A percentile compares a stretch with the other conserved stretches of the same genome.
Conservation (phyloP, 257 asterid genomes). For the Ajuga chamaepitys region DNA sequence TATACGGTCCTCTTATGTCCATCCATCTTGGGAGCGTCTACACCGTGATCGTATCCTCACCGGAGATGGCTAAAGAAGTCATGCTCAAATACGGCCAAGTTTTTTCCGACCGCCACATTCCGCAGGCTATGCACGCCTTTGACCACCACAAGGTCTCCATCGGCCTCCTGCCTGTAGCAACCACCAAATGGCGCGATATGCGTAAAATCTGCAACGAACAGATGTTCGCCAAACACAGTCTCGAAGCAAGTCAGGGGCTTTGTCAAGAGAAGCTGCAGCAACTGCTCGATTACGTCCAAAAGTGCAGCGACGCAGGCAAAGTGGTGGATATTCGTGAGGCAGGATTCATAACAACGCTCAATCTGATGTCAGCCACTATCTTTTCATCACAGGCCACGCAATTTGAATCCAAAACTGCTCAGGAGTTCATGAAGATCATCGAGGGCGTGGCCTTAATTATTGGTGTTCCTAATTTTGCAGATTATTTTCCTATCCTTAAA, state of each 20-base stretch:
- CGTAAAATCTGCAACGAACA: slow-evolving; percentile 30
- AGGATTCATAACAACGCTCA: slow-evolving; percentile 27
- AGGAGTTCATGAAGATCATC: slow-evolving; percentile 24
- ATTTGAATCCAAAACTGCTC: slow-evolving; percentile 12
- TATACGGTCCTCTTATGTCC: slow-evolving; percentile 24
- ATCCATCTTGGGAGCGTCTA: slow-evolving; percentile 9
- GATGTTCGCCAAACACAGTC: slow-evolving; percentile 20
- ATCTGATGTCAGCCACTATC: slow-evolving; percentile 30
- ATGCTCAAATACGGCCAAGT: slow-evolving; percentile 19
- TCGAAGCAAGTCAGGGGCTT: slow-evolving; percentile 20
- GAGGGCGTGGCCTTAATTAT: slow-evolving; percentile 18
- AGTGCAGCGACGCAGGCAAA: neutral
- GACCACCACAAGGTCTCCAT: slow-evolving; percentile 5
- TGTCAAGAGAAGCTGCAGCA: slow-evolving; percentile 19
- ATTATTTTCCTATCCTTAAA: slow-evolving; percentile 25
- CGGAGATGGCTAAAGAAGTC: slow-evolving; percentile 22
- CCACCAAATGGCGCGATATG: slow-evolving; percentile 18
- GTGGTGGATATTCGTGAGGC: slow-evolving; percentile 27
- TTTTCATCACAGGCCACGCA: slow-evolving; percentile 23
- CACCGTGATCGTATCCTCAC: slow-evolving; percentile 25
- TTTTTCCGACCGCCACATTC: neutral
- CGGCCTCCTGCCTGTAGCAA: slow-evolving; percentile 15
- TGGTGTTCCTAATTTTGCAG: slow-evolving; percentile 31
- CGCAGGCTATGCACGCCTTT: neutral
- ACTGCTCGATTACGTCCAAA: slow-evolving; percentile 9